Percentiles rank a stretch among this genome's conserved stretches.
phyloP scores from a whole-genome alignment of 129 eudicot species.

The sunflower (Helianthus annuus) region HanXRQr2.0-SUNRISE NC_035445.2:151580593-151581092 shows the following conservation, averaged over 20 bases:
- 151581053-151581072: no score
- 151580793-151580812: not conserved
- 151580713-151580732: conserved; percentile 6
- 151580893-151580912: not conserved
- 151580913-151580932: not conserved
- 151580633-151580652: conserved; percentile 72
- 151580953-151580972: no score
- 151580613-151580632: conserved; percentile 65
- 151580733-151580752: conserved; percentile 17
- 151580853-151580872: conserved; percentile 8
- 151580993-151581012: no score
- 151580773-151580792: not conserved
- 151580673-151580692: conserved; percentile 72
- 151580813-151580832: not conserved
- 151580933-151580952: no score
- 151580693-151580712: conserved; percentile 85
- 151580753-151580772: conserved; percentile 15
- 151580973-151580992: no score
- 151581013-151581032: no score
- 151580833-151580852: not conserved
- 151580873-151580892: conserved; percentile 5
- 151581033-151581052: no score
- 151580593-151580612: conserved; percentile 56
- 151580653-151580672: conserved; percentile 45
- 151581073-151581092: no score